These are phyloP conservation scores for Iris pallida DNA, from an alignment of 116 monocot species.

Conservation along the genomic window DNA sequence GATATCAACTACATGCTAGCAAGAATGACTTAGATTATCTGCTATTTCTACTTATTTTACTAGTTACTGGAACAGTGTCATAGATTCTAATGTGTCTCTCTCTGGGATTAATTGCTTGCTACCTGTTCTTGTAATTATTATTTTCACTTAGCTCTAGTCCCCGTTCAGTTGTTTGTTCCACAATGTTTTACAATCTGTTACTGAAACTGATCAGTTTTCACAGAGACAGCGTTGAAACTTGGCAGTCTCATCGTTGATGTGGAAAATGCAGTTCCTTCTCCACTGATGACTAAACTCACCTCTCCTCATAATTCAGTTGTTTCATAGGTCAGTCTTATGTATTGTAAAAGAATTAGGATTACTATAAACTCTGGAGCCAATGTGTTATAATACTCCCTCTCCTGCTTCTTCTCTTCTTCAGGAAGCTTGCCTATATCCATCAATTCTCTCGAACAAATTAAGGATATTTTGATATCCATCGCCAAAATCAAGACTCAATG, in stretches of 20 bases:
- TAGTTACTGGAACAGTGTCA: too few relatives aligned
- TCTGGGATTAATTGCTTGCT: background rate
- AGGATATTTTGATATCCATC: constrained; percentile 53
- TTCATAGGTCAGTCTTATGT: constrained; percentile 48
- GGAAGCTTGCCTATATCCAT: constrained; percentile 50
- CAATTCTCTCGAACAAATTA: constrained; percentile 57
- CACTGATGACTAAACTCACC: constrained; percentile 55
- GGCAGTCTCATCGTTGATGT: constrained; percentile 83
- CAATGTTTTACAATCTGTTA: background rate
- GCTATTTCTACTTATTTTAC: too few relatives aligned
- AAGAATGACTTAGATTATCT: too few relatives aligned
- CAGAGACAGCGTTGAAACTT: constrained; percentile 83
- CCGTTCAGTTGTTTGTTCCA: background rate
- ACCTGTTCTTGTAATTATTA: too few relatives aligned
- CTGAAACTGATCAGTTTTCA: background rate
- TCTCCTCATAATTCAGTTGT: constrained; percentile 28
- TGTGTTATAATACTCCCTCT: background rate
- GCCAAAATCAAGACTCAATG: constrained; percentile 64
- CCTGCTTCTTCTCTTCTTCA: constrained; percentile 14
- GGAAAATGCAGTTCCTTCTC: constrained; percentile 91
- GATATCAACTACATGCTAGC: too few relatives aligned
- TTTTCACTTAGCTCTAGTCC: too few relatives aligned
- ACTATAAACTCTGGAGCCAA: background rate
- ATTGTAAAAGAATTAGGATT: too few relatives aligned
- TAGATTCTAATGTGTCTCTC: too few relatives aligned